These are phyloP conservation scores for Kwoniella dejecticola DNA, from an alignment of 768 basidiomycete species.

Conservation along the genomic window DNA sequence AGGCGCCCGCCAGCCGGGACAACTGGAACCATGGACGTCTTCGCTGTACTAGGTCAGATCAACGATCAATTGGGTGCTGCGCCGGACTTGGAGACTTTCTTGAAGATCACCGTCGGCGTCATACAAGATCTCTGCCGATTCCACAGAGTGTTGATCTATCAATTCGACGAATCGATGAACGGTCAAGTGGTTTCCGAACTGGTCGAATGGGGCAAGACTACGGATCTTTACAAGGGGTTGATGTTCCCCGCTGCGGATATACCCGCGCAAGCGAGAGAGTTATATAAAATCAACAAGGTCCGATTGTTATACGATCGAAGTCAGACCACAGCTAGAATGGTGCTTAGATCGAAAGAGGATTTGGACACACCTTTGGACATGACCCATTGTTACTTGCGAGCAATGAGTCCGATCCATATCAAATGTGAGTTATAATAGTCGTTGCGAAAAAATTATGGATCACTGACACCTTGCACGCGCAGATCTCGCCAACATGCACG, in stretches of 20 bases:
- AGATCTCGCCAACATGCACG: conserved; percentile 80
- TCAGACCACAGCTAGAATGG: conserved; percentile 72
- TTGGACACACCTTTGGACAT: conserved; percentile 73
- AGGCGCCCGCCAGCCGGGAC: conserved; percentile 29
- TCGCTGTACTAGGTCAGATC: conserved; percentile 74
- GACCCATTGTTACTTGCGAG: conserved; percentile 81
- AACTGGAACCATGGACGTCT: conserved; percentile 71
- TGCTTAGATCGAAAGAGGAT: conserved; percentile 66
- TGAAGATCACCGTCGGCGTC: conserved; percentile 72
- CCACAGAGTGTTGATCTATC: conserved; percentile 77
- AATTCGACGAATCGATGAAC: conserved; percentile 79
- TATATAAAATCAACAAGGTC: conserved; percentile 76
- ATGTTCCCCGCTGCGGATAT: conserved; percentile 57
- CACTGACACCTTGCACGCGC: background rate
- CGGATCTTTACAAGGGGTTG: conserved; percentile 65
- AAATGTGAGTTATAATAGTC: conserved; percentile 64
- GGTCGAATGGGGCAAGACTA: conserved; percentile 73
- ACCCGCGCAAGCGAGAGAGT: conserved; percentile 63
- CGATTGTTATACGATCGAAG: conserved; percentile 73
- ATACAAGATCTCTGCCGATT: conserved; percentile 79
- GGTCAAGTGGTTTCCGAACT: conserved; percentile 76
- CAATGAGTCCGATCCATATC: conserved; percentile 83
- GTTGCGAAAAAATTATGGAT: too few species aligned
- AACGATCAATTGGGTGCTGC: conserved; percentile 76
- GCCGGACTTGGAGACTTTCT: conserved; percentile 66